Evolutionary conservation across 345 rosid species (phyloP), one percentile per base, ranked within the genome.

Genomic region (Boechera divaricarpa): DNA sequence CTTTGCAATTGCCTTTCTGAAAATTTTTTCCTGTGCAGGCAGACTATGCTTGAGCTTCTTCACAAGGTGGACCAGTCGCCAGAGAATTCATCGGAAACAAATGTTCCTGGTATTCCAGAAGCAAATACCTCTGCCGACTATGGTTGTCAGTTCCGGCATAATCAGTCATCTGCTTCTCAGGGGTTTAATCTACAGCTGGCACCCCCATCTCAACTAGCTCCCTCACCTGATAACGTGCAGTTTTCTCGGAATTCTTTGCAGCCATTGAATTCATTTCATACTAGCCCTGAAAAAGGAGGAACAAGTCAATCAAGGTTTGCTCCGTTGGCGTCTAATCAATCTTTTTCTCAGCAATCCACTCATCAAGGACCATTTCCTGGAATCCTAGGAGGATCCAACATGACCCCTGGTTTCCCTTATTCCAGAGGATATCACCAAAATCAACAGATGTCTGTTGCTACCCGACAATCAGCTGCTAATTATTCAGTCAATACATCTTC

Each of bases 31-130:
- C 35, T 44, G 53, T 76, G 83, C 88, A 92, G 97, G 82, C 89
- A 89, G 80, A 87, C 91, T 70, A 89, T 94, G 95, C 88, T 92
- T 74, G 95, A 94, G 82, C 98, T 92, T 79, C 90, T 92, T 79
- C 88, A 88, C 78, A 94, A 94, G 88, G 91, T 92, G 78, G 91
- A 92, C 79, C 89, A 86, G 48, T 77, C 91, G 36, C 75, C 77
- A 73, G 91, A 88, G 49, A 80, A 52, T 70, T 83, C 82, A 55
- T 72, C 79, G 70, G 84, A 82, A 69, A 63, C 81, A 53, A 83
- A 79, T 59, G 65, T 84, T 57, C 80, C 85, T 45, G 84, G 85
- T 79, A 77, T 80, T 70, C 82, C 80, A 67, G 88, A 89, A 72
- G 72, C 86, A 49, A 82, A 76, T 62, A 81, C 73, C 26, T 85